Percentiles rank a stretch among this genome's conserved stretches.
These are phyloP conservation scores for Talaromyces sp. DNA, from an alignment of 2,329 filamentous ascomycete species.

Conservation along the genomic window DNA sequence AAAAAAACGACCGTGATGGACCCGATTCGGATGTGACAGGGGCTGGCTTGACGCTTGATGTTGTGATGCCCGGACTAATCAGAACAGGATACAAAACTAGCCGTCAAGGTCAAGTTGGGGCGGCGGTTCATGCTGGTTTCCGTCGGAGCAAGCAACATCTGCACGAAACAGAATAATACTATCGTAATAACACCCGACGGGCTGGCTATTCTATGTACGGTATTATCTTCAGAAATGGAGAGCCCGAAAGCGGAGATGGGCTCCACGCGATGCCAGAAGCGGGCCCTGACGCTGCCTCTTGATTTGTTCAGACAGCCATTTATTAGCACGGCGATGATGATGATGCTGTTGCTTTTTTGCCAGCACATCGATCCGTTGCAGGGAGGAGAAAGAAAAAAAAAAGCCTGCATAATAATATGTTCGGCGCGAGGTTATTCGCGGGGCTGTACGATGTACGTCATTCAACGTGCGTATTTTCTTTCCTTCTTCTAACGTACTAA, in stretches of 20 bases:
- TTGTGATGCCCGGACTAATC: too few species aligned
- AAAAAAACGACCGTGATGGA: constrained; percentile 2
- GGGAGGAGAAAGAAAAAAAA: constrained; percentile 2
- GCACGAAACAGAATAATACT: too few species aligned
- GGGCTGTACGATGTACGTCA: background rate
- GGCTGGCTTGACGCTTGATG: too few species aligned
- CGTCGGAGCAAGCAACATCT: too few species aligned
- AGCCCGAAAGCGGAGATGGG: constrained; percentile 25
- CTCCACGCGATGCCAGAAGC: constrained; percentile 16
- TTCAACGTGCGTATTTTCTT: background rate
- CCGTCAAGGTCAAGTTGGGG: too few species aligned
- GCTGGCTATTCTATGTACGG: background rate
- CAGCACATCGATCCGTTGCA: constrained; percentile 25
- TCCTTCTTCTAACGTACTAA: too few species aligned
- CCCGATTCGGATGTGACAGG: constrained; percentile 5
- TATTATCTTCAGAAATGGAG: constrained; percentile 5
- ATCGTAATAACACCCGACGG: background rate
- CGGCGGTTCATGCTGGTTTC: background rate
- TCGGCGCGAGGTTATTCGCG: background rate
- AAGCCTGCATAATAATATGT: constrained; percentile 1
- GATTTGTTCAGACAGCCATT: constrained; percentile 1
- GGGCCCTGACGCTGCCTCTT: constrained; percentile 12
- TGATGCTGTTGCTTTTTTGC: constrained; percentile 13
- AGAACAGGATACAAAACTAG: too few species aligned
- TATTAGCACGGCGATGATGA: constrained; percentile 11